phyloP scores from a whole-genome alignment of 257 asterid species.

The Cruciata laevipes region DNA sequence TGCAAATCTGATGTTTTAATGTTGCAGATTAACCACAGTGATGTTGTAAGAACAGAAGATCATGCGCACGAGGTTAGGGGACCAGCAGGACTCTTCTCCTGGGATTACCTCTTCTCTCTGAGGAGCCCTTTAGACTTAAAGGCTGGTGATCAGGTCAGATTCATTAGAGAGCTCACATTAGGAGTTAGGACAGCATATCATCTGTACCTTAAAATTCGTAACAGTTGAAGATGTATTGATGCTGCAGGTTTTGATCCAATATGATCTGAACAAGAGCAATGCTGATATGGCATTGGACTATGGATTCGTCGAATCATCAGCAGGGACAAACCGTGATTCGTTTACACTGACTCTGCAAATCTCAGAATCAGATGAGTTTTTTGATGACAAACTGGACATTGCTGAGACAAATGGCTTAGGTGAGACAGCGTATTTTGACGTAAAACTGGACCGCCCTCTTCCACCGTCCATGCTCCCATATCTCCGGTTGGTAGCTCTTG shows the following conservation, averaged over 20 bases:
- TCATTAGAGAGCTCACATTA: not conserved
- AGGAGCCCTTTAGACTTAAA: slow-evolving; percentile 72
- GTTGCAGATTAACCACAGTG: slow-evolving; percentile 76
- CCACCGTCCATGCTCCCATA: slow-evolving; percentile 69
- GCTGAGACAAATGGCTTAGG: slow-evolving; percentile 73
- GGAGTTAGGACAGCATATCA: no score
- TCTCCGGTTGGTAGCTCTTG: slow-evolving; percentile 70
- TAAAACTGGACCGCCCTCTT: slow-evolving; percentile 66
- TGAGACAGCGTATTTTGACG: slow-evolving; percentile 65
- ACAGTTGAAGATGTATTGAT: slow-evolving; percentile 5
- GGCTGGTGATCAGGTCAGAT: slow-evolving; percentile 85
- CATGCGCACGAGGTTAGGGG: slow-evolving; percentile 87
- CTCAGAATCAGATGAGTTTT: slow-evolving; percentile 60
- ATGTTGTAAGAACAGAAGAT: slow-evolving; percentile 71
- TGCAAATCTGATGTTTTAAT: slow-evolving; percentile 6
- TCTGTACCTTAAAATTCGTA: not conserved
- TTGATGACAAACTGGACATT: slow-evolving; percentile 75
- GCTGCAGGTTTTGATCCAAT: slow-evolving; percentile 73
- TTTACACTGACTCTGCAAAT: slow-evolving; percentile 83
- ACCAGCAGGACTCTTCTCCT: slow-evolving; percentile 86
- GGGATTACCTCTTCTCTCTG: slow-evolving; percentile 75
- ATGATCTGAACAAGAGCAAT: slow-evolving; percentile 79
- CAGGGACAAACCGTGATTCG: slow-evolving; percentile 54
- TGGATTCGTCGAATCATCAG: slow-evolving; percentile 54
- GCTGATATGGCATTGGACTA: slow-evolving; percentile 97